These are phyloP conservation scores for Selenicereus undatus DNA, from an alignment of 148 eudicot genomes.

Conservation along the genomic window DNA sequence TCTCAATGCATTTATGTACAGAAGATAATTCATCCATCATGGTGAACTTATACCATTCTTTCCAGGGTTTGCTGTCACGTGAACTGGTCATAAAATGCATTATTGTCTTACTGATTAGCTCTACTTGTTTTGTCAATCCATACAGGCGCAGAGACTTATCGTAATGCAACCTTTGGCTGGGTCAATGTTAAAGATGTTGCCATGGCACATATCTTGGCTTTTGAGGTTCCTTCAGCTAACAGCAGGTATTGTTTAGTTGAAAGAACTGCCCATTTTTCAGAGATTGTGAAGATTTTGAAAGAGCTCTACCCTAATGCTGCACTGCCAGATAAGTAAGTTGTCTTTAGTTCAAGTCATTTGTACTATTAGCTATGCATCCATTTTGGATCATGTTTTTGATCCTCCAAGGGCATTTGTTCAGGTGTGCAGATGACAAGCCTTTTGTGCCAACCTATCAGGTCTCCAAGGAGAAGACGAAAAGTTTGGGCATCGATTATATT, in stretches of 20 bases:
- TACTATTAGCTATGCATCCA: neutral
- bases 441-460: conserved; percentile 15
- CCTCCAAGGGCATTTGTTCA: conserved; percentile 10
- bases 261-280: conserved; percentile 40
- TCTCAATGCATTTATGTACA: neutral
- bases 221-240: conserved; percentile 46
- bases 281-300: conserved; percentile 35
- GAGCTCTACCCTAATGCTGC: conserved; percentile 47
- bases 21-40: neutral
- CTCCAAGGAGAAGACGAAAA: conserved; percentile 13
- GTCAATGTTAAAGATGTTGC: conserved; percentile 57
- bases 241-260: conserved; percentile 49
- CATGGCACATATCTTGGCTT: conserved; percentile 47
- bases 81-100: neutral
- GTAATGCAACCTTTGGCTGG: conserved; percentile 38
- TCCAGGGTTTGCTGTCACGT: neutral
- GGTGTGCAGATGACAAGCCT: conserved; percentile 35
- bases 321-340: conserved; percentile 62
- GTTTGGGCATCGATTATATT: conserved; percentile 34
- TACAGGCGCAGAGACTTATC: conserved; percentile 42
- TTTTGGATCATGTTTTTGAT: neutral
- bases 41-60: neutral
- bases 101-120: neutral
- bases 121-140: neutral
- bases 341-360: neutral